Base-by-base conservation (phyloP, 2,329 filamentous ascomycete species). In the Fusarium sp. region DNA sequence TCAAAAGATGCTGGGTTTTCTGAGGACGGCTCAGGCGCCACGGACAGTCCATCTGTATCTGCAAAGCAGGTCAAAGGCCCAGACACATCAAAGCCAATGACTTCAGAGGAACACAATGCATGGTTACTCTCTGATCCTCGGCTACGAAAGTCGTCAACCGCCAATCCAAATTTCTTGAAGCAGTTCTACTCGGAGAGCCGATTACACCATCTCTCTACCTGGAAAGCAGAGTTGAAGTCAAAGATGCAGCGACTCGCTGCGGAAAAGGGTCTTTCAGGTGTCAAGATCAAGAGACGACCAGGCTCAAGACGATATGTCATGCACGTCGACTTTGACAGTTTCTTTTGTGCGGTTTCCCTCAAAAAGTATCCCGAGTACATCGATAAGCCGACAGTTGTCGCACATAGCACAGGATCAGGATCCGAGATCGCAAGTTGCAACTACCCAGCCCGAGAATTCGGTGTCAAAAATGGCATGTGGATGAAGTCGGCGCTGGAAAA, bases 401-500 rank as follows among this genome's bases (percentile, higher is more conserved):
- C 96, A 5, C 96, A 99, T 79, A 93, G 96, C 6, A 89, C 89
- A 52, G 96, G 96, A 0, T 90, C 90, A 27, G 94, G 94, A 0
- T 98, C 96, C 0, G 96, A 99, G 80, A 98, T 99, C 78, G 96
- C 96, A 24, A 98, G 95, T 73, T 99, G 96, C 83, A 99, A 99
- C 78, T 99, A 99, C 80, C 91, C 93, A 22, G 96, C 97, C 8
- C 91, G 96, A 40, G 88, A 90, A 35, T 96, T 92, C 76, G 96
- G 96, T 1, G 88, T 99, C 64, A 98, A 95, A 80, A 99, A 99
- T 76, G 97, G 97, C 40, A 99, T 98, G 96, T 99, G 97, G 96
- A 98, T 99, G 96, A 97, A 96, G 80, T 88, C 89, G 37, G 96
- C 96, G 0, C 87, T 93, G 68, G 92, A 96, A 75, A 82, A 96